Conservation (phyloP, 306 rosid species). For the Fragaria nilgerrensis region DNA sequence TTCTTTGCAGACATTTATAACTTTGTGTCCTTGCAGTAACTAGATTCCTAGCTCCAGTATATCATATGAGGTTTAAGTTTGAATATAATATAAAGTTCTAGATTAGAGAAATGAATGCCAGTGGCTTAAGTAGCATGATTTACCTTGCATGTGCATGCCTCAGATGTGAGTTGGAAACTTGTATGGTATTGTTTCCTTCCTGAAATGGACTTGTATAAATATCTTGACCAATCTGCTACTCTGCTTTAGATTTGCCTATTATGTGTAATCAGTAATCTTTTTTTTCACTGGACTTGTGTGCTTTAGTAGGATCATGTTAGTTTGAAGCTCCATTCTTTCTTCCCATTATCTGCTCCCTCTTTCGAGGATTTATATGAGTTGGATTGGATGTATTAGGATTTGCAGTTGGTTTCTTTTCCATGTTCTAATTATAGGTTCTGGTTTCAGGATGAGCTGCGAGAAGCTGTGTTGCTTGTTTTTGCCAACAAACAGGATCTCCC, state of each 20-base stretch:
- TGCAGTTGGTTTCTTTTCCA: neutral
- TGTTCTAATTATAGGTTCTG: neutral
- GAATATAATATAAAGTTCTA: neutral
- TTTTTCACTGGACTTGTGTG: neutral
- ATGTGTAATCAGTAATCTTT: neutral
- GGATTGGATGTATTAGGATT: neutral
- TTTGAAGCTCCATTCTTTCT: neutral
- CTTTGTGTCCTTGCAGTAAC: neutral
- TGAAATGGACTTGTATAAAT: neutral
- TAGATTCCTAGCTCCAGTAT: neutral
- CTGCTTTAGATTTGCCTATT: neutral
- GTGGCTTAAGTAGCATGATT: neutral
- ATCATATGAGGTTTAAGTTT: neutral
- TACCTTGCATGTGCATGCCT: neutral
- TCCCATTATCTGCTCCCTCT: neutral
- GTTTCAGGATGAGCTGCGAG: constrained; percentile 91
- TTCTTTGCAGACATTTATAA: neutral
- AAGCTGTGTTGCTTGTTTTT: constrained; percentile 96
- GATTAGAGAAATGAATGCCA: neutral
- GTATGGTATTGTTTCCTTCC: neutral
- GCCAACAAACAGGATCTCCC: constrained; percentile 99
- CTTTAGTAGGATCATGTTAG: neutral
- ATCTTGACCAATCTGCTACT: neutral
- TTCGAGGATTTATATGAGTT: neutral
- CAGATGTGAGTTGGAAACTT: constrained; percentile 5